Conservation (phyloP, 129 eudicot genomes). For the Lonicera japonica region DNA sequence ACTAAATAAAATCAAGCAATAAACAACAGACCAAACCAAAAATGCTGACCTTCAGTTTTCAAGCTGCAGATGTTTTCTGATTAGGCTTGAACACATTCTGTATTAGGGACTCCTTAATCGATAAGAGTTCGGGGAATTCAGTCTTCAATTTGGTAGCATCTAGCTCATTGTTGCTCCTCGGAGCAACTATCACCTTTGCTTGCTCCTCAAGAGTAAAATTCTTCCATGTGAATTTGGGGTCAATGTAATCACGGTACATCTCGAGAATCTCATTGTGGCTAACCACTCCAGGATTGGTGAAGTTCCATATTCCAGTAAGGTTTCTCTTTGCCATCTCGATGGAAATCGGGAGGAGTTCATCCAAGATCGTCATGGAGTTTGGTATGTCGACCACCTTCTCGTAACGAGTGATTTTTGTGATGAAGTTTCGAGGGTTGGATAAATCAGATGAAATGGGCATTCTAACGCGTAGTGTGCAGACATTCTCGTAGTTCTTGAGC, state of each 20-base stretch:
- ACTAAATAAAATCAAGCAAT: slow-evolving; percentile 1
- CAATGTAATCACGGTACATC: slow-evolving; percentile 16
- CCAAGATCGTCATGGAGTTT: slow-evolving; percentile 22
- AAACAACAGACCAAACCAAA: slow-evolving; percentile 3
- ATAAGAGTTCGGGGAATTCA: slow-evolving; percentile 20
- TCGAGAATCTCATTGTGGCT: slow-evolving; percentile 26
- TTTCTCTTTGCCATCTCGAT: slow-evolving; percentile 28
- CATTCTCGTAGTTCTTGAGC: slow-evolving; percentile 17
- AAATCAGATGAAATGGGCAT: slow-evolving; percentile 26
- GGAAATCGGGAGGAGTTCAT: slow-evolving; percentile 27
- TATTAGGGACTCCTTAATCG: slow-evolving; percentile 23
- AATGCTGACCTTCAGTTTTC: background rate
- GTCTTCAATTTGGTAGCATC: slow-evolving; percentile 20
- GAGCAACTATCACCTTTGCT: slow-evolving; percentile 19
- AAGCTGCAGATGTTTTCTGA: slow-evolving; percentile 9
- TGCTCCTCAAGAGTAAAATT: slow-evolving; percentile 24
- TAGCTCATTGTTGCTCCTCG: slow-evolving; percentile 26
- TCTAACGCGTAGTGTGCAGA: slow-evolving; percentile 19
- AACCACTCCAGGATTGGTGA: slow-evolving; percentile 24
- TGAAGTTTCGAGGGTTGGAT: slow-evolving; percentile 24
- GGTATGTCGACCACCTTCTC: slow-evolving; percentile 26
- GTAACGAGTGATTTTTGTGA: slow-evolving; percentile 20
- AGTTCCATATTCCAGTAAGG: slow-evolving; percentile 24
- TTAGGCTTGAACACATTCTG: slow-evolving; percentile 20
- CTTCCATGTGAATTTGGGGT: slow-evolving; percentile 20